Evolutionary conservation across 2,329 filamentous ascomycete genomes (phyloP), one percentile per base, ranked within the genome.

Genomic region (Ceratocystis albifundus): DNA sequence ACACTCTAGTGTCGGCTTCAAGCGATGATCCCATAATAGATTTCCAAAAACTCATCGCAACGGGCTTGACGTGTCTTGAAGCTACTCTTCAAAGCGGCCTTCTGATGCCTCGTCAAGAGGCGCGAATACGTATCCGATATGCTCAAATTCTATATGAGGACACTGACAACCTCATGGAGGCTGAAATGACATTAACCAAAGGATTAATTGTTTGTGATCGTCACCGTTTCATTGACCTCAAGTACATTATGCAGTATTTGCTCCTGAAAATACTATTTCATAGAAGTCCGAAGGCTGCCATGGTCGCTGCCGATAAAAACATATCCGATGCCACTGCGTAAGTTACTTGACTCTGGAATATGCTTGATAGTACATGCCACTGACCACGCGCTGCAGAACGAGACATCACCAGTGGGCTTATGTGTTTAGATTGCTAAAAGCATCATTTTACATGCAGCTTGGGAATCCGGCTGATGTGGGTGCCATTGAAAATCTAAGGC

Each of bases 181-280:
- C 87, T 0, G 88, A 92, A 74, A 87, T 85, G 12, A 80, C 85
- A 2, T 74, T 93, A 66, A 86, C 82, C 50, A 89, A 89, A 74
- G 88, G 87, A 5, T 85, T 89, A 65, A 81, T 83, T 1, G 77
- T 88, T 1, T 89, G 86, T 70, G 85, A 88, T 68, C 84, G 77
- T 73, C 74, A 78, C 66, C 75, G 76, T 7, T 69, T 78, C 67
- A 72, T 75, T 30, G 88, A 92, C 70, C 75, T 91, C 48, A 90
- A 89, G 73, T 90, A 90, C 74, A 84, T 84, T 69, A 89, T 90
- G 81, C 84, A 89, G 69, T 89, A 90, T 72, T 77, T 90, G 17
- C 82, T 88, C 67, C 80, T 86, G 62, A 86, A 88, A 70, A 81
- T 88, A 1, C 77, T 89, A 67, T 89, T 87, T 70, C 85, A 87